These are phyloP conservation scores for Cymbidium sinense DNA, from an alignment of 106 monocot species.

Conservation along the genomic window DNA sequence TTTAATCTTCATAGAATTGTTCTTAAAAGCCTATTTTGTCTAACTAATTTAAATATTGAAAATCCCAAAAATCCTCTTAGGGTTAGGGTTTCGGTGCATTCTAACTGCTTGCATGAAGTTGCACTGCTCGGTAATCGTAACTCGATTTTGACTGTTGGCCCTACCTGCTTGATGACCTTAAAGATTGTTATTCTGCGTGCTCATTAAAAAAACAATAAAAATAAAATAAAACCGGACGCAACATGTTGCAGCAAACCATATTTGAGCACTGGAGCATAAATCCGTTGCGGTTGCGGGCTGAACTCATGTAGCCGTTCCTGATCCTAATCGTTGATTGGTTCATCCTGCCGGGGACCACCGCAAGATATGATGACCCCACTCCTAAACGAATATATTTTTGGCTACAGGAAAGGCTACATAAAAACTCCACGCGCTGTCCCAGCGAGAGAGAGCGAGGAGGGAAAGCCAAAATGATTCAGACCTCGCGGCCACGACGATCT, in stretches of 20 bases:
- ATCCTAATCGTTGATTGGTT: not conserved
- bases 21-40: too few species aligned
- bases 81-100: too few species aligned
- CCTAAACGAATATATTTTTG: not conserved
- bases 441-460: not conserved
- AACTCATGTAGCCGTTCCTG: not conserved
- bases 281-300: not conserved
- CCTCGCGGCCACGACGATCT: conserved; percentile 7
- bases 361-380: not conserved
- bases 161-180: too few species aligned
- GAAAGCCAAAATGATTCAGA: conserved; percentile 13
- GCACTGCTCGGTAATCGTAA: not conserved
- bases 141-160: not conserved
- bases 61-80: too few species aligned
- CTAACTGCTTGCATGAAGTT: too few species aligned
- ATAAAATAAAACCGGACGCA: not conserved
- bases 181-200: not conserved
- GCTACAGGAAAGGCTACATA: conserved; percentile 7
- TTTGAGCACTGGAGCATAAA: not conserved
- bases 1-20: too few species aligned
- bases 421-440: not conserved
- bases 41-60: too few species aligned
- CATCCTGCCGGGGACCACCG: not conserved
- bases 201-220: not conserved
- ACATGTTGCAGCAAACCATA: not conserved